These are phyloP conservation scores for Larix kaempferi DNA, from an alignment of 75 land plant species.

Conservation along the genomic window DNA sequence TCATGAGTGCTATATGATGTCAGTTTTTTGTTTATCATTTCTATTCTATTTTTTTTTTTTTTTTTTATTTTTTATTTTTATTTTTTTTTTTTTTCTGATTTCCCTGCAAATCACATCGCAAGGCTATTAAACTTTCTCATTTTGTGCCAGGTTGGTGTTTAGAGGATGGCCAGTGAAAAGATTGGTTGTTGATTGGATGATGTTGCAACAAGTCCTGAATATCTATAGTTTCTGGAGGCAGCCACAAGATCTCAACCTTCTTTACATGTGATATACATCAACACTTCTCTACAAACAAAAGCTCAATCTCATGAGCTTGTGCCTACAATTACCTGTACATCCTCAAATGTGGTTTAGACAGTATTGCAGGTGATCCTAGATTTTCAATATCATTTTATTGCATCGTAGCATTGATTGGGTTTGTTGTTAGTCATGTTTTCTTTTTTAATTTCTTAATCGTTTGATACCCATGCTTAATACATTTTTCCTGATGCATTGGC, in stretches of 20 bases:
- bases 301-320: slow-evolving; percentile 92
- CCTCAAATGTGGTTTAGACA: slow-evolving; percentile 97
- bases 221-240: slow-evolving; percentile 62
- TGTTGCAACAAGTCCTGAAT: slow-evolving; percentile 84
- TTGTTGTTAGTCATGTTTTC: background rate
- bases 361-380: slow-evolving; percentile 69
- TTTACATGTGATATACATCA: slow-evolving; percentile 93
- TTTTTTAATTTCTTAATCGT: background rate
- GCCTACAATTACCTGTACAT: slow-evolving; percentile 97
- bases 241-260: slow-evolving; percentile 62
- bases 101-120: background rate
- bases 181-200: slow-evolving; percentile 96
- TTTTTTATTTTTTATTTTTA: too few relatives aligned
- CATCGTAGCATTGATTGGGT: background rate
- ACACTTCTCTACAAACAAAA: slow-evolving; percentile 93
- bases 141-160: slow-evolving; percentile 73
- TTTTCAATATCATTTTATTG: background rate
- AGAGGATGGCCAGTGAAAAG: slow-evolving; percentile 86
- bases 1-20: background rate
- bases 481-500: slow-evolving; percentile 3
- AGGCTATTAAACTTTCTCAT: background rate
- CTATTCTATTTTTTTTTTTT: too few relatives aligned
- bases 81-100: background rate
- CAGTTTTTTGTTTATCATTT: background rate
- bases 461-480: background rate